phyloP scores from a whole-genome alignment of 2,329 filamentous ascomycete genomes.

The Cladosporium velox region DNA sequence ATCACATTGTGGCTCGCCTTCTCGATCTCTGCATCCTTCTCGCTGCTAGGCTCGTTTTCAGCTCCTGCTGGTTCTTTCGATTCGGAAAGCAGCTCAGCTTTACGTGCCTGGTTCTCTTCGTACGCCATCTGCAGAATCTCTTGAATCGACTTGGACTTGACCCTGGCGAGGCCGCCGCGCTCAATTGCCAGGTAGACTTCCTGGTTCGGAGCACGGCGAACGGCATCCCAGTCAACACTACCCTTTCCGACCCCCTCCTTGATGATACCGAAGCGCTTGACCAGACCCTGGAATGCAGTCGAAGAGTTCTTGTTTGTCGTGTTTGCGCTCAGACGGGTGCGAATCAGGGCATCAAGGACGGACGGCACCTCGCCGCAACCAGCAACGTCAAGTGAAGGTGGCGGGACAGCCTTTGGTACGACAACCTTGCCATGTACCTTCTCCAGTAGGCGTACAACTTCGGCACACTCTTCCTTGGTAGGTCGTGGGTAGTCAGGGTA shows the following conservation, averaged over 20 bases:
- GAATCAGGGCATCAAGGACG: conserved; percentile 64
- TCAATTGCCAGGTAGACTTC: conserved; percentile 71
- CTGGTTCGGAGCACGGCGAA: conserved; percentile 59
- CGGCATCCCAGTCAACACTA: conserved; percentile 74
- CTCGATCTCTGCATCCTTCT: conserved; percentile 60
- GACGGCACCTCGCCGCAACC: conserved; percentile 70
- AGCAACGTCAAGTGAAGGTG: conserved; percentile 69
- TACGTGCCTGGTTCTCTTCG: conserved; percentile 64
- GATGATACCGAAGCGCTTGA: conserved; percentile 64
- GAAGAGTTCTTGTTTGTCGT: conserved; percentile 64
- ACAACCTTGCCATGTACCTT: conserved; percentile 65
- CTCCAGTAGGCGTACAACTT: conserved; percentile 67
- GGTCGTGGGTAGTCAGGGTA: conserved; percentile 69
- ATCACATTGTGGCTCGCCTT: conserved; percentile 61
- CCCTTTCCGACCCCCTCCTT: conserved; percentile 66
- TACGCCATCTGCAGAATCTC: conserved; percentile 71
- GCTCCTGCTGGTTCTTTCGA: conserved; percentile 39
- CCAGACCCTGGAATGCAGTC: conserved; percentile 66
- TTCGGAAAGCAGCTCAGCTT: conserved; percentile 51
- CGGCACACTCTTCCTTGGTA: conserved; percentile 67
- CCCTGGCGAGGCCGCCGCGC: conserved; percentile 67
- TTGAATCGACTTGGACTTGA: conserved; percentile 74
- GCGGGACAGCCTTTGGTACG: conserved; percentile 66
- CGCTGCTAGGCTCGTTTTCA: conserved; percentile 48
- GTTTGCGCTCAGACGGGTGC: conserved; percentile 63